Conservation (phyloP, 140 eudicot genomes). For the Bidens hawaiensis region DNA sequence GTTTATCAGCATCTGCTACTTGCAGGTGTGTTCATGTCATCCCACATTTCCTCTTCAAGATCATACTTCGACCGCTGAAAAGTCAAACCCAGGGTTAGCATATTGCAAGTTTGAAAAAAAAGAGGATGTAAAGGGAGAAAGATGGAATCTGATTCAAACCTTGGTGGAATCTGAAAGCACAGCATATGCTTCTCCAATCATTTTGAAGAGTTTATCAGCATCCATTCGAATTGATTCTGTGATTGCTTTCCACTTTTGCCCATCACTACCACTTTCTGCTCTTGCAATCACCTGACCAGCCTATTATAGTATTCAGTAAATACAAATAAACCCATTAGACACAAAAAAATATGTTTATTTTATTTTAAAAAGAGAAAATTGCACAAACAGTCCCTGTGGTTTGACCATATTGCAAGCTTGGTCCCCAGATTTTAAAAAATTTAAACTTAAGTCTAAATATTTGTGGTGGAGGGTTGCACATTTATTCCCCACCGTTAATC, state of each 20-base stretch:
- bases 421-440: too few relatives aligned
- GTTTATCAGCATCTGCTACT: conserved; percentile 42
- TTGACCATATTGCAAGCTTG: too few relatives aligned
- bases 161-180: conserved; percentile 86
- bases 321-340: background rate
- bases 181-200: conserved; percentile 95
- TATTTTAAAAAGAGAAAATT: too few relatives aligned
- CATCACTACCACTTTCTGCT: conserved; percentile 65
- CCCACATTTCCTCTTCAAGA: conserved; percentile 71
- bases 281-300: conserved; percentile 74
- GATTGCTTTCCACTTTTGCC: conserved; percentile 61
- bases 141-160: conserved; percentile 51
- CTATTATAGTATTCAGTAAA: conserved; percentile 37
- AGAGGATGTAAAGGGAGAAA: background rate
- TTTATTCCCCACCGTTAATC: too few relatives aligned
- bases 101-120: background rate
- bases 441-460: too few relatives aligned
- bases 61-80: conserved; percentile 79
- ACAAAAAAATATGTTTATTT: too few relatives aligned
- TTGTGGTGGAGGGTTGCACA: too few relatives aligned
- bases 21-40: conserved; percentile 35
- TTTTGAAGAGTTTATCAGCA: conserved; percentile 84
- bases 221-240: conserved; percentile 66
- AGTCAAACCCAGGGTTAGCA: background rate
- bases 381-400: too few relatives aligned